A percentile compares a stretch with the other conserved stretches of the same genome.
phyloP scores from a whole-genome alignment of 441 rosid species.

The Geranium incanum region DNA sequence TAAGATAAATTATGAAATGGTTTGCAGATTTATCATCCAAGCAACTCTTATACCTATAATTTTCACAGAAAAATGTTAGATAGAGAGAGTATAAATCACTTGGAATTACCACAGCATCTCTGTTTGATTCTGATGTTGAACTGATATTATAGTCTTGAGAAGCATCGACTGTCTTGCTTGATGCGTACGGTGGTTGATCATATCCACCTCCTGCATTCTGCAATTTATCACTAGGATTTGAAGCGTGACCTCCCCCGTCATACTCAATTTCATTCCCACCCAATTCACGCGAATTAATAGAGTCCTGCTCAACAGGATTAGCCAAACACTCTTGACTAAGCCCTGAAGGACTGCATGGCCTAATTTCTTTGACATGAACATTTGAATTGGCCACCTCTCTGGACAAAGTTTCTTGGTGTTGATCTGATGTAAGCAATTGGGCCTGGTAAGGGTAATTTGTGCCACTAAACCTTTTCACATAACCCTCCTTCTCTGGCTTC shows the following conservation, averaged over 20 bases:
- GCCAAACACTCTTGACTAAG: slow-evolving; percentile 23
- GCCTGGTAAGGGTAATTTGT: slow-evolving; percentile 17
- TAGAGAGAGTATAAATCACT: too few species aligned
- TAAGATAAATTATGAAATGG: too few species aligned
- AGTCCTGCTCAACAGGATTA: slow-evolving; percentile 16
- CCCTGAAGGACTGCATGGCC: slow-evolving; percentile 17
- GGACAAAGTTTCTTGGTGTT: slow-evolving; percentile 12
- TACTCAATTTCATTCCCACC: slow-evolving; percentile 4
- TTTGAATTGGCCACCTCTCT: slow-evolving; percentile 5
- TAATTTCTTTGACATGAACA: slow-evolving; percentile 19
- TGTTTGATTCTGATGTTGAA: slow-evolving; percentile 11
- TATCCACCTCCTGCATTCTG: slow-evolving; percentile 22
- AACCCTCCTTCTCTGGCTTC: background rate
- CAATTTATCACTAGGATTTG: slow-evolving; percentile 14
- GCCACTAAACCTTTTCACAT: slow-evolving; percentile 13
- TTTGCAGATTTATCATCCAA: too few species aligned
- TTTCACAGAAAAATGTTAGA: too few species aligned
- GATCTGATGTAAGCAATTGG: slow-evolving; percentile 29
- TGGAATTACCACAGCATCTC: slow-evolving; percentile 6
- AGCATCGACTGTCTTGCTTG: slow-evolving; percentile 14
- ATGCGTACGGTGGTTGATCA: slow-evolving; percentile 9
- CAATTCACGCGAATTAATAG: too few species aligned
- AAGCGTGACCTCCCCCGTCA: background rate
- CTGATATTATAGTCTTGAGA: background rate
- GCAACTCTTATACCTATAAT: too few species aligned